Percentiles rank a stretch among this genome's conserved stretches.
Conservation (phyloP, 345 rosid species). For the Psidium friedrichsthalianum region DNA sequence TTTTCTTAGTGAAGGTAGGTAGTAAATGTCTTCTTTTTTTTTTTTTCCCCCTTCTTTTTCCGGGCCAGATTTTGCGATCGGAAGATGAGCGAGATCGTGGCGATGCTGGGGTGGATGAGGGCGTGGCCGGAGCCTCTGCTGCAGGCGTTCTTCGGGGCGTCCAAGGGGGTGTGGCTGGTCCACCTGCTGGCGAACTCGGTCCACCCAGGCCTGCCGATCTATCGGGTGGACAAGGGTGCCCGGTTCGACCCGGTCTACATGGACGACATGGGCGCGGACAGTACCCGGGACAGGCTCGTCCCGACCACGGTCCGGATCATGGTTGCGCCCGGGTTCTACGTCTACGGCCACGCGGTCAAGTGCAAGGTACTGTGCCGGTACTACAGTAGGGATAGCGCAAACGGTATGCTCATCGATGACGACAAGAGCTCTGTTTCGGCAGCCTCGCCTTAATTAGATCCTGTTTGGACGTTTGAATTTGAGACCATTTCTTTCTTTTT, state of each 20-base stretch:
- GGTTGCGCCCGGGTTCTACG: constrained; percentile 92
- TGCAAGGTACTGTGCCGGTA: constrained; percentile 87
- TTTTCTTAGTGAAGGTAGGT: neutral
- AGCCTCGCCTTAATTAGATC: neutral
- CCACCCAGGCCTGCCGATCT: constrained; percentile 69
- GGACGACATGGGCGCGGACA: constrained; percentile 71
- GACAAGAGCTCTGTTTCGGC: neutral
- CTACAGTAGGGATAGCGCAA: constrained; percentile 7
- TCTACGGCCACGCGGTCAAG: constrained; percentile 67
- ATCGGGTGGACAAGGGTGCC: constrained; percentile 54
- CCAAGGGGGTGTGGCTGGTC: constrained; percentile 79
- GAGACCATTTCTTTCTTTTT: neutral
- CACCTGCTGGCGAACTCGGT: constrained; percentile 89
- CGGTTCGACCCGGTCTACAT: constrained; percentile 66
- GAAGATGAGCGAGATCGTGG: constrained; percentile 86
- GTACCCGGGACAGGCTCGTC: constrained; percentile 20
- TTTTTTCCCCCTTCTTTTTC: neutral
- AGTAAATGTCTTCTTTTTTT: neutral
- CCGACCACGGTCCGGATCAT: constrained; percentile 52
- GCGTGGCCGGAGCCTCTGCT: constrained; percentile 85
- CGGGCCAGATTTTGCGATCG: constrained; percentile 48
- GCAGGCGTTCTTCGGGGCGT: constrained; percentile 78
- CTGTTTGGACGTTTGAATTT: neutral
- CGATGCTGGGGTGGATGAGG: constrained; percentile 67
- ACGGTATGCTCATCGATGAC: neutral